phyloP scores from a whole-genome alignment of 352 stramenopile species.

The Phytophthora foliorum region DNA sequence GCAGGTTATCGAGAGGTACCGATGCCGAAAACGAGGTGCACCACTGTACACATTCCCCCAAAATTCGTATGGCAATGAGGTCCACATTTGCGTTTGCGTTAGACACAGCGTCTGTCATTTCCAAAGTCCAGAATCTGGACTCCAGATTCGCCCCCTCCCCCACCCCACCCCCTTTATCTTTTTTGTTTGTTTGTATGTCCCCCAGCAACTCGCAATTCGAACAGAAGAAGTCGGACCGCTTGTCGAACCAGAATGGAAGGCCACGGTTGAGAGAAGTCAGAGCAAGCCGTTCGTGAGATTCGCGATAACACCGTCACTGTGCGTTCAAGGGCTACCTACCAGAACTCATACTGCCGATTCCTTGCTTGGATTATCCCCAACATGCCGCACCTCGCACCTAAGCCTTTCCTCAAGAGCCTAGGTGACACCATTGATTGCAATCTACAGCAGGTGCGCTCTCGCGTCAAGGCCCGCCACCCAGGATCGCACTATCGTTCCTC shows the following conservation, averaged over 20 bases:
- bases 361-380: background rate
- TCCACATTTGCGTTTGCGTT: too few relatives aligned
- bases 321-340: constrained; percentile 2
- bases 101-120: too few relatives aligned
- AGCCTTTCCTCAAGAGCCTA: background rate
- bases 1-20: too few relatives aligned
- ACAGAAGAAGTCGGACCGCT: constrained; percentile 3
- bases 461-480: background rate
- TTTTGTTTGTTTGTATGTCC: too few relatives aligned
- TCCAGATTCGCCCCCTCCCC: too few relatives aligned
- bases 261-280: constrained; percentile 1
- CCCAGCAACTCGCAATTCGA: constrained; percentile 11
- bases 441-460: background rate
- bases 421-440: background rate
- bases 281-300: constrained; percentile 1
- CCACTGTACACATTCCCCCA: too few relatives aligned
- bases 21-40: too few relatives aligned
- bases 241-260: constrained; percentile 4
- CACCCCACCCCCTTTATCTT: too few relatives aligned
- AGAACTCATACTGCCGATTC: constrained; percentile 15
- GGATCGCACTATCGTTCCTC: background rate
- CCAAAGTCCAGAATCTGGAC: too few relatives aligned
- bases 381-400: background rate
- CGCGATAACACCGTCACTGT: constrained; percentile 10
- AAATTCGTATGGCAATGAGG: too few relatives aligned